Evolutionary conservation across 1,139 yeast genomes (phyloP).

Genomic region (Yamadazyma diddensiae): DNA sequence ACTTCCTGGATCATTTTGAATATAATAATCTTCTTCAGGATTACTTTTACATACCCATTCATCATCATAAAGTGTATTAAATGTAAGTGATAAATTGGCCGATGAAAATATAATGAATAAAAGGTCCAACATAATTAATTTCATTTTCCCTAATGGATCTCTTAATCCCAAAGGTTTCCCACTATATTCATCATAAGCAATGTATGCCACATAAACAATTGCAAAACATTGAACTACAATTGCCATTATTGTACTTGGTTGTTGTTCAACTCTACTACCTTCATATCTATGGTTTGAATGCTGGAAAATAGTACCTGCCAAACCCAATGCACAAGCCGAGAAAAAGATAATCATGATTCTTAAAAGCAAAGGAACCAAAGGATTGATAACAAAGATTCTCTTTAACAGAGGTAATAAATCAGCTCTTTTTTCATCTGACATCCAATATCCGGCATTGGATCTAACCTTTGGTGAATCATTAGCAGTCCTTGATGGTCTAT

Average conservation of each 20-base stretch:
- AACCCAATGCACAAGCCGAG: constrained; percentile 59
- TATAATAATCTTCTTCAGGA: constrained; percentile 14
- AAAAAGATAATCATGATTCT: constrained; percentile 66
- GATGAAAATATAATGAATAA: constrained; percentile 90
- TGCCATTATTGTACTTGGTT: constrained; percentile 92
- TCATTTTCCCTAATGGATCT: constrained; percentile 77
- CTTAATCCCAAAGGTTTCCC: constrained; percentile 91
- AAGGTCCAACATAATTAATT: constrained; percentile 73
- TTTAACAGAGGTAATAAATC: constrained; percentile 63
- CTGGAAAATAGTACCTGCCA: constrained; percentile 63
- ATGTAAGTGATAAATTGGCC: constrained; percentile 82
- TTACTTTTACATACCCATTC: constrained; percentile 69
- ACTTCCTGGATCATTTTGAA: constrained; percentile 15
- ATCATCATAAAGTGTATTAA: constrained; percentile 75
- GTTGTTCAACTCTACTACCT: constrained; percentile 56
- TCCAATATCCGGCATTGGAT: constrained; percentile 65
- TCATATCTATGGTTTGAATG: constrained; percentile 41
- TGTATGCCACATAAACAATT: constrained; percentile 70
- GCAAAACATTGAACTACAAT: constrained; percentile 81
- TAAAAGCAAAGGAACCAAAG: constrained; percentile 75
- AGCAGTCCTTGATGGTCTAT: constrained; percentile 8
- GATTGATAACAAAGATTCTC: constrained; percentile 65
- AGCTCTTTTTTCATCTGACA: constrained; percentile 60
- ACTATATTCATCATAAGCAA: constrained; percentile 85
- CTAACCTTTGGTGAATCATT: constrained; percentile 36